Evolutionary conservation across 2,329 filamentous ascomycete species (phyloP).

Genomic region (Xylaria digitata): DNA sequence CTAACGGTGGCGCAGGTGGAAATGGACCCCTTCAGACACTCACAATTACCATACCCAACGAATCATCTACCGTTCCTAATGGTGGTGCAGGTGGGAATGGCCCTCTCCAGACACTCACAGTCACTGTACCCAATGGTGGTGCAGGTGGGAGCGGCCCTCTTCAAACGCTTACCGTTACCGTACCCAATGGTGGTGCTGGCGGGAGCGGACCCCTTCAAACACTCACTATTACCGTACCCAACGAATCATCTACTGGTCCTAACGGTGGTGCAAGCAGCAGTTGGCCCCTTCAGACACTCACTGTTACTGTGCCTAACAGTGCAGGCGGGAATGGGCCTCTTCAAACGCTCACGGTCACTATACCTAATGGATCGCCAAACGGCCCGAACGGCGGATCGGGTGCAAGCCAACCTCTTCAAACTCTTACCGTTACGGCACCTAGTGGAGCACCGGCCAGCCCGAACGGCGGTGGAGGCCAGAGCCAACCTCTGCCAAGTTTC

Average conservation of each 20-base stretch:
- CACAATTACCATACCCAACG: conserved; percentile 27
- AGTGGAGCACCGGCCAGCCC: conserved; percentile 24
- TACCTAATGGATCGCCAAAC: conserved; percentile 27
- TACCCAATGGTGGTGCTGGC: conserved; percentile 26
- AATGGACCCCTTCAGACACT: conserved; percentile 19
- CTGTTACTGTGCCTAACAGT: conserved; percentile 23
- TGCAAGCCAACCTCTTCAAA: conserved; percentile 21
- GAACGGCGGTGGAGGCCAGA: conserved; percentile 12
- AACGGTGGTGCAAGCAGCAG: conserved; percentile 4
- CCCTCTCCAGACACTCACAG: conserved; percentile 29
- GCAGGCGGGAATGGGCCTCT: conserved; percentile 12
- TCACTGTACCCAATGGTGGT: conserved; percentile 31
- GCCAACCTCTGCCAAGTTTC: conserved; percentile 23
- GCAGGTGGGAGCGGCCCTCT: conserved; percentile 33
- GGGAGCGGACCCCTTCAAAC: conserved; percentile 15
- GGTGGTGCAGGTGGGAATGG: conserved; percentile 3
- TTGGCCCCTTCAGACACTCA: conserved; percentile 27
- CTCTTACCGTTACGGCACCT: conserved; percentile 22
- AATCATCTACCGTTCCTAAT: conserved; percentile 23
- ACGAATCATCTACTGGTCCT: conserved; percentile 18
- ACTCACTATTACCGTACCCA: conserved; percentile 13
- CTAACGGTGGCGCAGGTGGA: conserved; percentile 27
- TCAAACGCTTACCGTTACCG: conserved; percentile 39
- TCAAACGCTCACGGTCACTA: conserved; percentile 30
- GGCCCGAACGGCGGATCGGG: conserved; percentile 29